Conservation (phyloP, 1,284 basidiomycete species). For the Leucoagaricus sp. region DNA sequence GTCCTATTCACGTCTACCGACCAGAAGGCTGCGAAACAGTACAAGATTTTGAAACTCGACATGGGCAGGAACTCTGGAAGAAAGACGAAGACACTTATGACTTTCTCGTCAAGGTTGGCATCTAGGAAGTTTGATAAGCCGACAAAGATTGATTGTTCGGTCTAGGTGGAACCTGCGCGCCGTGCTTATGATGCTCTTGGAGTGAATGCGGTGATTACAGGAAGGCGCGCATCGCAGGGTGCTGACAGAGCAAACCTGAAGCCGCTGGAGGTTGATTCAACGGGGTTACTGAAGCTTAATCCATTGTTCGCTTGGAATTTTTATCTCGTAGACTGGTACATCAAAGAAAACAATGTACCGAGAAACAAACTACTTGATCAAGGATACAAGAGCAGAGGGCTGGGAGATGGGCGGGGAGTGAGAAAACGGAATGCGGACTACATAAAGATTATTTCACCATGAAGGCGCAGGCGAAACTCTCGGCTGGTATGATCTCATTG, state of each 20-base stretch:
- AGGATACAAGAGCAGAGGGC: constrained; percentile 92
- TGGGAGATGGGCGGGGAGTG: constrained; percentile 90
- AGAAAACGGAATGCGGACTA: constrained; percentile 95
- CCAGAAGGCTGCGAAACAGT: constrained; percentile 74
- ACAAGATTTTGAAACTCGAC: constrained; percentile 79
- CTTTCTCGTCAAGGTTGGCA: constrained; percentile 84
- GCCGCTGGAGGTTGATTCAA: constrained; percentile 90
- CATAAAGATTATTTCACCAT: constrained; percentile 85
- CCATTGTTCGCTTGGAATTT: constrained; percentile 94
- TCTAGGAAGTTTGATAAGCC: not conserved
- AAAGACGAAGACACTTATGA: constrained; percentile 89
- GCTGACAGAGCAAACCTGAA: constrained; percentile 81
- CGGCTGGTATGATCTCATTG: not conserved
- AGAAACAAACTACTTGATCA: constrained; percentile 87
- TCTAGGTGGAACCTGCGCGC: constrained; percentile 89
- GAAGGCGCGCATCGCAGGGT: constrained; percentile 91
- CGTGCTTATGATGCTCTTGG: constrained; percentile 84
- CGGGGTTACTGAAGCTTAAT: constrained; percentile 94
- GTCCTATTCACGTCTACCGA: constrained; percentile 77
- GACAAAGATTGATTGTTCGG: not conserved
- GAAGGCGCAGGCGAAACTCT: constrained; percentile 51
- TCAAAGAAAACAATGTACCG: constrained; percentile 84
- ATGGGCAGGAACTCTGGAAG: constrained; percentile 89
- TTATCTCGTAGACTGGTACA: constrained; percentile 83
- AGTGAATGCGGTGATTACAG: constrained; percentile 92